phyloP scores from a whole-genome alignment of 257 asterid genomes.

The Solanum sparsipilum region DNA sequence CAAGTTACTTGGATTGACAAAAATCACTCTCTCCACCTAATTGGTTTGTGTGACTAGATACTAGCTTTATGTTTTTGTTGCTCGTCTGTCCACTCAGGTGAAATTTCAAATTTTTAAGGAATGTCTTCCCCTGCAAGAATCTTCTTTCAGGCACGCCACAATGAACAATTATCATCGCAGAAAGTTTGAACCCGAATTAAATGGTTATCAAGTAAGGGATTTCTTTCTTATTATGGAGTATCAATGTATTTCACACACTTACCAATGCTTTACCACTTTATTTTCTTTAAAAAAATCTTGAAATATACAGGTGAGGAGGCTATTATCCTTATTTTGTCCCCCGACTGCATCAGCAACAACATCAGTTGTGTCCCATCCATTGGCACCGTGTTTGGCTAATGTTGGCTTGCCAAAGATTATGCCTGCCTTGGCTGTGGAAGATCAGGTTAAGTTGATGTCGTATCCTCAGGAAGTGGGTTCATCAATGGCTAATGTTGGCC shows the following conservation, averaged over 20 bases:
- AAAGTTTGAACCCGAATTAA: slow-evolving; percentile 69
- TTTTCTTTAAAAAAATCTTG: neutral
- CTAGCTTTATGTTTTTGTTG: slow-evolving; percentile 6
- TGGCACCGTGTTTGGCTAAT: slow-evolving; percentile 4
- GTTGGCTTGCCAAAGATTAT: slow-evolving; percentile 2
- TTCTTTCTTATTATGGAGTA: neutral
- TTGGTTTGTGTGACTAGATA: neutral
- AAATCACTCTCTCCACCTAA: neutral
- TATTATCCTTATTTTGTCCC: slow-evolving; percentile 46
- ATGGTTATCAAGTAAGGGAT: slow-evolving; percentile 41
- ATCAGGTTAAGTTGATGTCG: slow-evolving; percentile 1
- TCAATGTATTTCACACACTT: neutral
- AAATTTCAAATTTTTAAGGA: slow-evolving; percentile 47
- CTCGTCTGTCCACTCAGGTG: slow-evolving; percentile 42
- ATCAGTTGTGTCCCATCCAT: slow-evolving; percentile 7
- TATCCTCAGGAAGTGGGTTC: slow-evolving; percentile 3
- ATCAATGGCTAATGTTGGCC: neutral
- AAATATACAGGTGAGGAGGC: slow-evolving; percentile 33
- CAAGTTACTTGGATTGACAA: neutral
- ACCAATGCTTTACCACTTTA: neutral
- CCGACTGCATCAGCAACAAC: slow-evolving; percentile 16
- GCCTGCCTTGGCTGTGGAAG: slow-evolving; percentile 13
- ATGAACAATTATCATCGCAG: slow-evolving; percentile 40
- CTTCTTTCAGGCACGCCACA: slow-evolving; percentile 35
- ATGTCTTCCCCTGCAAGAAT: slow-evolving; percentile 63